Conservation (phyloP, 148 eudicot species). For the Amaranthus cruentus region DNA sequence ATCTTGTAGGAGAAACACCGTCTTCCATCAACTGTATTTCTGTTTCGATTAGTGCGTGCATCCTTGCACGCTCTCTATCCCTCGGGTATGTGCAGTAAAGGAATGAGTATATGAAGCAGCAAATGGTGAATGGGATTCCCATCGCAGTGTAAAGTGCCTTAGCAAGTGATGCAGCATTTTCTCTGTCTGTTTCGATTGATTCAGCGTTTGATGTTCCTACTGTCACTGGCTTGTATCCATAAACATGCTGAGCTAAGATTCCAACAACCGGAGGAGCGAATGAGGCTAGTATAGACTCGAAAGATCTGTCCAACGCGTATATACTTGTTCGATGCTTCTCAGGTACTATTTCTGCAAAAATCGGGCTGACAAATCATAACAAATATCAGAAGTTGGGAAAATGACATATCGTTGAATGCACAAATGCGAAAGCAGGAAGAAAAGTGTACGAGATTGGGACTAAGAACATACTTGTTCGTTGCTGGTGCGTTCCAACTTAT, state of each 20-base stretch:
- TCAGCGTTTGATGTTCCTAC: conserved; percentile 37
- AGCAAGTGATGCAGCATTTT: conserved; percentile 71
- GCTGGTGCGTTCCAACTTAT: conserved; percentile 76
- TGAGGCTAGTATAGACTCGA: conserved; percentile 58
- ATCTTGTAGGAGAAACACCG: conserved; percentile 9
- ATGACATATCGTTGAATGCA: background rate
- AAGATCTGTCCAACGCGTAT: conserved; percentile 62
- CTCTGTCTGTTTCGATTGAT: conserved; percentile 51
- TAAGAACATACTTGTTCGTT: conserved; percentile 67
- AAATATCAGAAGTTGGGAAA: background rate
- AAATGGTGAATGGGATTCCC: conserved; percentile 60
- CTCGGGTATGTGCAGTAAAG: conserved; percentile 81
- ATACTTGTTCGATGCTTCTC: conserved; percentile 65
- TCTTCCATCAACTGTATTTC: conserved; percentile 46
- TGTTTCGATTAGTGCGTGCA: conserved; percentile 57
- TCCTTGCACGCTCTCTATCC: conserved; percentile 72
- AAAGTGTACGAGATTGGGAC: background rate
- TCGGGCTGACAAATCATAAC: conserved; percentile 39
- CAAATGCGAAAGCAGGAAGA: background rate
- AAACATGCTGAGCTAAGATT: conserved; percentile 48
- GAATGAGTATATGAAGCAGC: conserved; percentile 64
- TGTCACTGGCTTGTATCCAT: conserved; percentile 45
- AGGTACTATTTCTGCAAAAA: conserved; percentile 76
- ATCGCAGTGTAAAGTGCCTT: conserved; percentile 75
- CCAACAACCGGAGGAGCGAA: conserved; percentile 74